phyloP scores from a whole-genome alignment of 495 filamentous ascomycete species.

The Talaromyces nanjingensis region DNA sequence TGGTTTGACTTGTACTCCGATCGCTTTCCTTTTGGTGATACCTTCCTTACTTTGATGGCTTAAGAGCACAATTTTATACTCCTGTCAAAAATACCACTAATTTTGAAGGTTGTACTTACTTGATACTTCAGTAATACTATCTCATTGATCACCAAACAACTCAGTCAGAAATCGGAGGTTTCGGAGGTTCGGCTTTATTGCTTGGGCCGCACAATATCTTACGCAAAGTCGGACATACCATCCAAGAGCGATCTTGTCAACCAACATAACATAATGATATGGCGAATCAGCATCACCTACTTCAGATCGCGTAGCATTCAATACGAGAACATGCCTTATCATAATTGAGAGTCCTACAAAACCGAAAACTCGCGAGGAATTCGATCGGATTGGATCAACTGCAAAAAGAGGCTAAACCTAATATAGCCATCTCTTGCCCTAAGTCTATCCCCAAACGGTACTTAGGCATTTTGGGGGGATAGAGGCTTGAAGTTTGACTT shows the following conservation, averaged over 20 bases:
- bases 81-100: background rate
- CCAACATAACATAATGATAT: background rate
- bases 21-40: background rate
- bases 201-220: background rate
- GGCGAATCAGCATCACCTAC: background rate
- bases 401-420: background rate
- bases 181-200: background rate
- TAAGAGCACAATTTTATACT: background rate
- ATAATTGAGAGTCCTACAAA: background rate
- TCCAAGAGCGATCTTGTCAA: background rate
- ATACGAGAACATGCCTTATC: background rate
- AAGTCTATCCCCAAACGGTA: background rate
- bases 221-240: background rate
- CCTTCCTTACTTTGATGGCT: background rate
- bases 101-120: background rate
- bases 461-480: background rate
- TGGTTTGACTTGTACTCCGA: background rate
- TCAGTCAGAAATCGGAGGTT: background rate
- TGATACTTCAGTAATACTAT: background rate
- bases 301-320: background rate
- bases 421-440: background rate
- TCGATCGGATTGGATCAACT: background rate
- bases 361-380: background rate
- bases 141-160: background rate
- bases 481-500: background rate